phyloP scores from a whole-genome alignment of 768 basidiomycete species.

The Rubroboletus pulcherrimus region DNA sequence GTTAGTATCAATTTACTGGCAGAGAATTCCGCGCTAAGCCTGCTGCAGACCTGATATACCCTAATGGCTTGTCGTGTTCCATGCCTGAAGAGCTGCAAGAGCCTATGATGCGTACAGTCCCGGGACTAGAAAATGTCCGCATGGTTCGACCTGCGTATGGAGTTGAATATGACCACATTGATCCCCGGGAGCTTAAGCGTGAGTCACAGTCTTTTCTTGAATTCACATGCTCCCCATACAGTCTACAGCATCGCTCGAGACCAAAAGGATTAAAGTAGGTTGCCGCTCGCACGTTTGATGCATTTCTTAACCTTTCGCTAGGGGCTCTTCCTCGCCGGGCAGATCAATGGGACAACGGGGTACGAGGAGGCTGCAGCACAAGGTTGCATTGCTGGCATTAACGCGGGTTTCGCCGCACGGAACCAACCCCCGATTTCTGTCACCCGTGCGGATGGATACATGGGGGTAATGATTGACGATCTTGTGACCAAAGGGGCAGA shows the following conservation, averaged over 20 bases:
- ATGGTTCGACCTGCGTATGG: constrained; percentile 88
- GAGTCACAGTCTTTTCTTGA: constrained; percentile 26
- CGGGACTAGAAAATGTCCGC: constrained; percentile 79
- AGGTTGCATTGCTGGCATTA: constrained; percentile 83
- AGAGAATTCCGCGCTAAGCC: background rate
- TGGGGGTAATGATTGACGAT: constrained; percentile 92
- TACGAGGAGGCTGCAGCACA: constrained; percentile 95
- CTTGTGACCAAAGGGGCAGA: constrained; percentile 84
- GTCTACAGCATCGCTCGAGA: constrained; percentile 70
- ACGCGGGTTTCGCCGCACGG: constrained; percentile 72
- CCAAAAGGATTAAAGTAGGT: constrained; percentile 69
- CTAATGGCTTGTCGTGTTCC: constrained; percentile 85
- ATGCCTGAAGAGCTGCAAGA: constrained; percentile 85
- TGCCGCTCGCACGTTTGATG: background rate
- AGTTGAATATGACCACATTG: constrained; percentile 89
- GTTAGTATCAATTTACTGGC: constrained; percentile 34
- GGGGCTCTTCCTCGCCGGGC: constrained; percentile 86
- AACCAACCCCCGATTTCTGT: constrained; percentile 55
- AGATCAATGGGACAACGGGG: constrained; percentile 91
- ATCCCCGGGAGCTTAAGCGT: constrained; percentile 78
- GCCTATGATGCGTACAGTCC: constrained; percentile 77
- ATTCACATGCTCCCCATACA: background rate
- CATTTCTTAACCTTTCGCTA: constrained; percentile 19
- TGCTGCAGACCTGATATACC: constrained; percentile 74
- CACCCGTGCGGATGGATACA: constrained; percentile 81